A percentile compares a stretch with the other conserved stretches of the same genome.
phyloP scores from a whole-genome alignment of 1,139 yeast genomes.

The Protomyces inundatus region DNA sequence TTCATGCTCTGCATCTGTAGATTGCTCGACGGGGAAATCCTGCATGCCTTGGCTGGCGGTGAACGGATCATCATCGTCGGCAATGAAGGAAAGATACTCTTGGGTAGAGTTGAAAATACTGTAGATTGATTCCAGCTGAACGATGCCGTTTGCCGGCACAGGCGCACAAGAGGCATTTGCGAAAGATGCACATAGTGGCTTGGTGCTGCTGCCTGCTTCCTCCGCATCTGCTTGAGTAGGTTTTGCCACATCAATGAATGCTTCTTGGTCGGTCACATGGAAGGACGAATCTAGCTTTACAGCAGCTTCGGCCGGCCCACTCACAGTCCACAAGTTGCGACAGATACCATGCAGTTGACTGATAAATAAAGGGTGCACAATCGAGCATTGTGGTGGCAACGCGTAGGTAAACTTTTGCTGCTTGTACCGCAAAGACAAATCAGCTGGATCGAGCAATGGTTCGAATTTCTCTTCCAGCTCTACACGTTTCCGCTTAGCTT shows the following conservation, averaged over 20 bases:
- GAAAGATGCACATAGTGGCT: neutral
- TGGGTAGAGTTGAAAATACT: neutral
- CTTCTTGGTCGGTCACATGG: too few species aligned
- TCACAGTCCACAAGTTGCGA: neutral
- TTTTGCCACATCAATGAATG: too few species aligned
- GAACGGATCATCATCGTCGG: neutral
- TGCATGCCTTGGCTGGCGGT: neutral
- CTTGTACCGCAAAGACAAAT: neutral
- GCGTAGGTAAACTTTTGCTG: neutral
- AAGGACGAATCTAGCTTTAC: neutral
- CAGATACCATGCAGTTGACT: neutral
- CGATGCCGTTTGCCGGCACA: neutral
- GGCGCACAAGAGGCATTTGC: neutral
- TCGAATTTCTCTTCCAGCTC: neutral
- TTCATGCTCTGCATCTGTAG: neutral
- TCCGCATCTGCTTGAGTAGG: too few species aligned
- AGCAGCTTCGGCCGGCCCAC: neutral
- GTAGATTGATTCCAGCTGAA: neutral
- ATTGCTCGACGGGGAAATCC: neutral
- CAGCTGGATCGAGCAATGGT: neutral
- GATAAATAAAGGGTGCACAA: neutral
- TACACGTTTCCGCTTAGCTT: neutral
- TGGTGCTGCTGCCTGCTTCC: neutral
- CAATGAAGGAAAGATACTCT: neutral
- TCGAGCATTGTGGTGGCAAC: neutral